Evolutionary conservation across 2,329 filamentous ascomycete species (phyloP).

Genomic region (Aspergillus japonicus): DNA sequence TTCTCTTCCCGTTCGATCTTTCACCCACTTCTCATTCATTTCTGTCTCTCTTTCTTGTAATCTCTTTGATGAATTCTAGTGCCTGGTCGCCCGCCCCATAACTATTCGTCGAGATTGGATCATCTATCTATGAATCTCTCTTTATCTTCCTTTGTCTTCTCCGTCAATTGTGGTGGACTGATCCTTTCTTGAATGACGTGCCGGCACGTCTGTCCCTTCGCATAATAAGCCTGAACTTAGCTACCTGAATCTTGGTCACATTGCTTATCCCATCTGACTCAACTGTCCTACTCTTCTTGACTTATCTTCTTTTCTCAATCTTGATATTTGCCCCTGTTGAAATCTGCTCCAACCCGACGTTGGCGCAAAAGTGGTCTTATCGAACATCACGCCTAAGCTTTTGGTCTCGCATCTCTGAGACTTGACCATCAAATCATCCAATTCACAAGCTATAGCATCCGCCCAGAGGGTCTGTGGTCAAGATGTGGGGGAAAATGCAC

Average conservation of each 20-base stretch:
- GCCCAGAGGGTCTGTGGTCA: conserved; percentile 12
- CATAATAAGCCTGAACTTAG: not conserved
- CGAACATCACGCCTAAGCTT: not conserved
- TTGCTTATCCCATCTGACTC: conserved; percentile 4
- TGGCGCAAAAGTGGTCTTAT: not conserved
- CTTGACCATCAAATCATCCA: not conserved
- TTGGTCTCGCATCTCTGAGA: not conserved
- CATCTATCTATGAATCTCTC: not conserved
- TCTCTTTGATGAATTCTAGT: conserved; percentile 1
- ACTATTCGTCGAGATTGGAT: not conserved
- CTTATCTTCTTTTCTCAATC: not conserved
- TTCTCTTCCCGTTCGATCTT: conserved; percentile 3
- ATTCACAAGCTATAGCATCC: not conserved
- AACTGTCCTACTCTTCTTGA: not conserved
- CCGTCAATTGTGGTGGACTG: conserved; percentile 2
- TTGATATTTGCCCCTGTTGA: not conserved
- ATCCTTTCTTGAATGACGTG: conserved; percentile 16
- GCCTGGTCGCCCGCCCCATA: not conserved
- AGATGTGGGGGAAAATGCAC: conserved; percentile 56
- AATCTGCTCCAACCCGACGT: not conserved
- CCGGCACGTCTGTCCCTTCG: conserved; percentile 22
- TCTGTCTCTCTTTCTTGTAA: conserved; percentile 4
- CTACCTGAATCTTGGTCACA: not conserved
- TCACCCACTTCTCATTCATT: not conserved
- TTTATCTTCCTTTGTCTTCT: not conserved